Conservation (phyloP, 495 filamentous ascomycete genomes). For the Podospora tetraspora region DNA sequence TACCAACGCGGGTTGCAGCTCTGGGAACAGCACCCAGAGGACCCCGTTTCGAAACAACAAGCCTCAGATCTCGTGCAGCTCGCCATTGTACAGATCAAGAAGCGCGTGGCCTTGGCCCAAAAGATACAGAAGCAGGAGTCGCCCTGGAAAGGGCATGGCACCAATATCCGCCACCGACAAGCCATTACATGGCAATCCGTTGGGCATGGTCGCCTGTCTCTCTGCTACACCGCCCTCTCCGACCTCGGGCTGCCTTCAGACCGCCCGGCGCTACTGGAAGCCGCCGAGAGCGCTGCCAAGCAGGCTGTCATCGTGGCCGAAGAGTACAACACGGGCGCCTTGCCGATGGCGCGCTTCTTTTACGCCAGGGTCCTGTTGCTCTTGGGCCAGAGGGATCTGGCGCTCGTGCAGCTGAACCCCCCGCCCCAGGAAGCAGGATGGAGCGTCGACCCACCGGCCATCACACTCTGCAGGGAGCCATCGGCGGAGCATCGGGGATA, state of each 20-base stretch:
- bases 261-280: neutral
- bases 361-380: neutral
- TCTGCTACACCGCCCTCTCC: slow-evolving; percentile 11
- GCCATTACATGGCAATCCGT: slow-evolving; percentile 15
- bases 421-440: slow-evolving; percentile 1
- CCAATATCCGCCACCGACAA: neutral
- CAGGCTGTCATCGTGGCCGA: neutral
- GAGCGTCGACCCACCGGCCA: slow-evolving; percentile 21
- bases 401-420: neutral
- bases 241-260: neutral
- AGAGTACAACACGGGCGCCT: neutral
- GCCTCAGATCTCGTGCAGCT: neutral
- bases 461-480: slow-evolving; percentile 32
- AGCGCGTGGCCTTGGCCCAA: slow-evolving; percentile 5
- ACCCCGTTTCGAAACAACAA: neutral
- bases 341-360: slow-evolving; percentile 13
- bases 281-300: slow-evolving; percentile 1
- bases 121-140: slow-evolving; percentile 1
- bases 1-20: slow-evolving; percentile 25
- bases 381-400: neutral
- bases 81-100: slow-evolving; percentile 11
- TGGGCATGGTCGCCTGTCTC: slow-evolving; percentile 19
- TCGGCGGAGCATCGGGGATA: slow-evolving; percentile 28
- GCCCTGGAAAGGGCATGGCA: neutral
- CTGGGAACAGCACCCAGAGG: neutral